These are phyloP conservation scores for Raffaelea arxii DNA, from an alignment of 2,329 filamentous ascomycete genomes.

Conservation along the genomic window DNA sequence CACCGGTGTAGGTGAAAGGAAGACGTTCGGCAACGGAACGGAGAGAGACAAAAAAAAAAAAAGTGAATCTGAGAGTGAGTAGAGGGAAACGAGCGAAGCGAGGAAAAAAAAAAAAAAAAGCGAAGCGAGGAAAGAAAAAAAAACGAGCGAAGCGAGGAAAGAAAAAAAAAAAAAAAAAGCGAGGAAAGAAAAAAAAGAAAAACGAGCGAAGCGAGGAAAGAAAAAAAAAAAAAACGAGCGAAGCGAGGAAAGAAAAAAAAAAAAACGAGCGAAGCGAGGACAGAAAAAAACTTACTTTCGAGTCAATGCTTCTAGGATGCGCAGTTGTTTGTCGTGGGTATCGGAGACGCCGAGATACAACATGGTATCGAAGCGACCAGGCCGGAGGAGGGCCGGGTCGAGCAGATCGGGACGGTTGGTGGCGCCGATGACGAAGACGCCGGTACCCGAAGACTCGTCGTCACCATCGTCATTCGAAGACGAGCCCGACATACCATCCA, in stretches of 20 bases:
- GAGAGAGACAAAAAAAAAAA: slow-evolving; percentile 71
- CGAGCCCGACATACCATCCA: slow-evolving; percentile 79
- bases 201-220: too few species aligned
- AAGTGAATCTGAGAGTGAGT: slow-evolving; percentile 56
- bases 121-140: not conserved
- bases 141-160: not conserved
- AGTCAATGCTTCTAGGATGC: slow-evolving; percentile 86
- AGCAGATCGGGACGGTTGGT: slow-evolving; percentile 91
- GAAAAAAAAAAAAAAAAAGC: too few species aligned
- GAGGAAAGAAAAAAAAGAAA: too few species aligned
- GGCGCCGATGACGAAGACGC: slow-evolving; percentile 93
- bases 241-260: too few species aligned
- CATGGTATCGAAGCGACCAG: slow-evolving; percentile 96
- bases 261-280: not conserved
- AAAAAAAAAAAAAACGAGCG: slow-evolving; percentile 5
- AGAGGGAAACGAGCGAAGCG: slow-evolving; percentile 1
- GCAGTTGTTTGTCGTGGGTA: slow-evolving; percentile 92
- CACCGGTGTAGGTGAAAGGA: slow-evolving; percentile 94
- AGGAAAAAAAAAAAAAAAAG: not conserved
- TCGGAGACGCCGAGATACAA: slow-evolving; percentile 93
- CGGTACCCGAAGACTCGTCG: slow-evolving; percentile 60
- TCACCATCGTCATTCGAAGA: slow-evolving; percentile 9
- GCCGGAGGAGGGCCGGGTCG: slow-evolving; percentile 79
- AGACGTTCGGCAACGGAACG: slow-evolving; percentile 62
- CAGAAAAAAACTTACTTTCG: slow-evolving; percentile 81